These are phyloP conservation scores for Wickerhamomyces canadensis DNA, from an alignment of 805 yeast species.

Conservation along the genomic window DNA sequence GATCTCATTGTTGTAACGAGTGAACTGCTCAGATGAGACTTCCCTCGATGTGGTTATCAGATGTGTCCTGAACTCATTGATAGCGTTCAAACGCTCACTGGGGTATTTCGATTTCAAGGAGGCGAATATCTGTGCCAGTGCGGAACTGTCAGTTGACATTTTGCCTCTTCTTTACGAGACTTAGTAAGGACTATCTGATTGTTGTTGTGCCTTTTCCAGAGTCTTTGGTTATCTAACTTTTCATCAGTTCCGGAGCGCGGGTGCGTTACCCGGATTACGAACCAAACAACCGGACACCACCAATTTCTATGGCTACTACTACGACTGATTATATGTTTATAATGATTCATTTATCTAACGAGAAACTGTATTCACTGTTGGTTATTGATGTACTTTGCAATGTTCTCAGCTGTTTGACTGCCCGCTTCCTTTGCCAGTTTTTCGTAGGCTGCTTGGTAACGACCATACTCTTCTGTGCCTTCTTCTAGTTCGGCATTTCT, in stretches of 20 bases:
- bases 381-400: constrained; percentile 58
- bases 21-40: constrained; percentile 72
- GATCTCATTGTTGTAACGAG: constrained; percentile 76
- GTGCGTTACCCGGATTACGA: too few relatives aligned
- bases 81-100: constrained; percentile 42
- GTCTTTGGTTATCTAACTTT: too few relatives aligned
- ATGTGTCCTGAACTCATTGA: constrained; percentile 64
- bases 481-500: constrained; percentile 55
- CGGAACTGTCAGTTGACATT: constrained; percentile 19
- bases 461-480: constrained; percentile 47
- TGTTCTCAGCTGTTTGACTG: constrained; percentile 64
- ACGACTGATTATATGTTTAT: too few relatives aligned
- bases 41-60: constrained; percentile 74
- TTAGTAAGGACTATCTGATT: too few relatives aligned
- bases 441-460: constrained; percentile 72
- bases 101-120: constrained; percentile 30
- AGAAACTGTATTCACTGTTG: too few relatives aligned
- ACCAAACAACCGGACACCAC: too few relatives aligned
- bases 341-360: too few relatives aligned
- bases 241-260: too few relatives aligned
- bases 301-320: too few relatives aligned
- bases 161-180: not conserved
- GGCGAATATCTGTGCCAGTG: constrained; percentile 32
- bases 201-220: too few relatives aligned
- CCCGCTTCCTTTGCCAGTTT: constrained; percentile 54